Evolutionary conservation across 2,329 filamentous ascomycete species (phyloP).

Genomic region (Cladorrhinum sp.): DNA sequence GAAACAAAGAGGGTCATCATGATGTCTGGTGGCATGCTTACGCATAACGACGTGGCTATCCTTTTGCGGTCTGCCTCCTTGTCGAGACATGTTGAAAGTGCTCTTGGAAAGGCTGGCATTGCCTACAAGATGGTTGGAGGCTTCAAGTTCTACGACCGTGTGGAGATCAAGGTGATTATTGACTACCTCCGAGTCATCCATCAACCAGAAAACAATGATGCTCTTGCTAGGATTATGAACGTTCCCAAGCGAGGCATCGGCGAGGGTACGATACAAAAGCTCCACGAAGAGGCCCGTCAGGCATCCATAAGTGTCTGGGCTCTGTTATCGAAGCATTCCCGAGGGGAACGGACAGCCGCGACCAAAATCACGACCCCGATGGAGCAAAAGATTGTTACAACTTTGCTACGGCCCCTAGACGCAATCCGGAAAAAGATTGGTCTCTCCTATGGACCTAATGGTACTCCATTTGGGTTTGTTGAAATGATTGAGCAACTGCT

Average conservation of each 20-base stretch:
- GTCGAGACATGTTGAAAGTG: conserved; percentile 81
- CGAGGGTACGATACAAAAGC: conserved; percentile 68
- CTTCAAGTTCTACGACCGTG: conserved; percentile 84
- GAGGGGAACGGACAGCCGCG: conserved; percentile 45
- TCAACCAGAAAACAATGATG: conserved; percentile 84
- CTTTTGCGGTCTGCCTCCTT: conserved; percentile 80
- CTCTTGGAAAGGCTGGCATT: conserved; percentile 75
- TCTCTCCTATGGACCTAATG: conserved; percentile 27
- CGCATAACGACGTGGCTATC: conserved; percentile 76
- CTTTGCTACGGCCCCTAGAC: conserved; percentile 46
- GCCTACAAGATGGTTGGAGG: conserved; percentile 92
- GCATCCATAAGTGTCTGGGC: conserved; percentile 71
- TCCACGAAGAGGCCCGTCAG: conserved; percentile 74
- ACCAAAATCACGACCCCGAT: conserved; percentile 49
- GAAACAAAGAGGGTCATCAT: conserved; percentile 71
- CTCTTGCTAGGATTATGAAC: conserved; percentile 79
- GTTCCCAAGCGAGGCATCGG: conserved; percentile 78
- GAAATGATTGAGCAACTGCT: conserved; percentile 53
- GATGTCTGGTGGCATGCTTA: conserved; percentile 71
- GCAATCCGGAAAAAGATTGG: conserved; percentile 34
- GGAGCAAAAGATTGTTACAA: conserved; percentile 52
- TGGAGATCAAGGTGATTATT: conserved; percentile 80
- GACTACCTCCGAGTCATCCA: conserved; percentile 86
- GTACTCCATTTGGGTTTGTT: conserved; percentile 40
- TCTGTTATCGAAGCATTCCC: conserved; percentile 58